phyloP scores from a whole-genome alignment of 2,329 filamentous ascomycete genomes.

The Mycocentrospora acerina region DNA sequence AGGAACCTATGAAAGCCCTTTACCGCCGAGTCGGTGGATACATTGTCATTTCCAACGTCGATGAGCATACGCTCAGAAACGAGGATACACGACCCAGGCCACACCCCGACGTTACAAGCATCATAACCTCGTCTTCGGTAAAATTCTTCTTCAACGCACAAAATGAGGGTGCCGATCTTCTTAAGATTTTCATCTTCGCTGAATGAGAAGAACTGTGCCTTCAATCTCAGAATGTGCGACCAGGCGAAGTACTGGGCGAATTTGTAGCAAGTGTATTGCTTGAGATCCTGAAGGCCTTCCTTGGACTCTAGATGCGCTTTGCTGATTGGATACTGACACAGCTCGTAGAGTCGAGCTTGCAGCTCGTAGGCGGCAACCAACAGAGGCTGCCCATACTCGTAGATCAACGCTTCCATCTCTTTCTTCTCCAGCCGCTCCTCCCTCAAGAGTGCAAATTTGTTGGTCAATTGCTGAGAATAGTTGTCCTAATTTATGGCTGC shows the following conservation, averaged over 20 bases:
- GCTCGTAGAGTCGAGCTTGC: constrained; percentile 4
- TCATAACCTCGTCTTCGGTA: constrained; percentile 1
- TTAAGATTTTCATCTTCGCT: background rate
- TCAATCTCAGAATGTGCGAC: constrained; percentile 3
- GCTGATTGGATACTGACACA: constrained; percentile 3
- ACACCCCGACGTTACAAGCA: constrained; percentile 1
- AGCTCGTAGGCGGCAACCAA: constrained; percentile 9
- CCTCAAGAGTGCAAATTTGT: no score
- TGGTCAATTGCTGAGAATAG: no score
- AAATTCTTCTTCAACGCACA: constrained; percentile 1
- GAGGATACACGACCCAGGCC: constrained; percentile 1
- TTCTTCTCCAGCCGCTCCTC: no score
- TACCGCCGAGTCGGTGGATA: background rate
- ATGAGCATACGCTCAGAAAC: constrained; percentile 1
- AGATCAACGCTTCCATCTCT: no score
- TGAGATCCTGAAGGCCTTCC: constrained; percentile 5
- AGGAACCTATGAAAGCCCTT: background rate
- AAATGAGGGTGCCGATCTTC: background rate
- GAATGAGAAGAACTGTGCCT: constrained; percentile 3
- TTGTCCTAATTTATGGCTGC: no score
- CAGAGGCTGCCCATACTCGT: no score
- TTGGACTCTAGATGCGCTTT: background rate
- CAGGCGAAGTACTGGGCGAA: constrained; percentile 6
- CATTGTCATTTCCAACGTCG: background rate
- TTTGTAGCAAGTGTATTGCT: constrained; percentile 5